phyloP scores from a whole-genome alignment of 352 stramenopile species.

The Phytophthora boehmeriae region DNA sequence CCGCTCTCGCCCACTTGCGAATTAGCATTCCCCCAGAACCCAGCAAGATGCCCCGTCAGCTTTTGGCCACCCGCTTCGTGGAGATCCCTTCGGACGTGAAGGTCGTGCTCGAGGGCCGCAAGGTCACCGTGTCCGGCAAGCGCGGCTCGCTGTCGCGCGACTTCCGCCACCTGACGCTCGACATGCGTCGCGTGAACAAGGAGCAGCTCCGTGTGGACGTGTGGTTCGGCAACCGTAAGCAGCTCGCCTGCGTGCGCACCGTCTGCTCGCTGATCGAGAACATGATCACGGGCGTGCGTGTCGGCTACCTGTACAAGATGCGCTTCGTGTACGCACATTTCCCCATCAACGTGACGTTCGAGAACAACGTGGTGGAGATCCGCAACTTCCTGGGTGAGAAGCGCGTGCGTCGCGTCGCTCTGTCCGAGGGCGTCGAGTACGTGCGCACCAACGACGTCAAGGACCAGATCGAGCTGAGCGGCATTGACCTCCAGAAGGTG shows the following conservation, averaged over 20 bases:
- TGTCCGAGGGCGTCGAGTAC: slow-evolving; percentile 95
- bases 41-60: slow-evolving; percentile 79
- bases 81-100: slow-evolving; percentile 95
- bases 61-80: slow-evolving; percentile 94
- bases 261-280: slow-evolving; percentile 99
- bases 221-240: slow-evolving; percentile 99
- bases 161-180: slow-evolving; percentile 98
- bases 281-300: slow-evolving; percentile 99
- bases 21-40: slow-evolving; percentile 61
- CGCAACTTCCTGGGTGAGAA: slow-evolving; percentile 99
- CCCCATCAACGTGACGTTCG: slow-evolving; percentile 99
- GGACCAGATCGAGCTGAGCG: slow-evolving; percentile 98
- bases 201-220: slow-evolving; percentile 96
- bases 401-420: slow-evolving; percentile 94
- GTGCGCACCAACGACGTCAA: slow-evolving; percentile 97
- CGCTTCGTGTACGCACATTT: slow-evolving; percentile 99
- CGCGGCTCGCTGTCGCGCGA: slow-evolving; percentile 94
- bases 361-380: slow-evolving; percentile 96
- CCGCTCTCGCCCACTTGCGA: slow-evolving; percentile 59
- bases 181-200: slow-evolving; percentile 93
- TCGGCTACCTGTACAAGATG: slow-evolving; percentile 99
- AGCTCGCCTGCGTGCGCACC: slow-evolving; percentile 97
- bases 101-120: slow-evolving; percentile 94
- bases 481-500: slow-evolving; percentile 98
- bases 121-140: slow-evolving; percentile 96